Evolutionary conservation across 139 green algal species (phyloP), one percentile per base, ranked within the genome.

Genomic region (Mesotaenium endlicherianum): DNA sequence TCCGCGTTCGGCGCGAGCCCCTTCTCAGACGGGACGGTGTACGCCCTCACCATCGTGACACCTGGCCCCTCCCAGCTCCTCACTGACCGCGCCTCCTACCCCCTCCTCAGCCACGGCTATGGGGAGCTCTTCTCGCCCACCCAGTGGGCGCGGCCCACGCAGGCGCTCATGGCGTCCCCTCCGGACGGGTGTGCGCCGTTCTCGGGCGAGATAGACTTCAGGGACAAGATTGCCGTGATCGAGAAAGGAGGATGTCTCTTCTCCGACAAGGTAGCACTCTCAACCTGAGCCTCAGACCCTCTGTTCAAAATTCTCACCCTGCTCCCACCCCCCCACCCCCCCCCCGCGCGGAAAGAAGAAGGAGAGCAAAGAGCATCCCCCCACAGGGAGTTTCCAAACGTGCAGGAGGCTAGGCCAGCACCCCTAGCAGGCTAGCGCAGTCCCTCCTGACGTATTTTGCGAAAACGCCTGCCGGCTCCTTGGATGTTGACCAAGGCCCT

Each of bases 51-150:
- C 75, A 69, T 80, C 38, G 20, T 70, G 17, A 30, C 42, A 11
- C 45, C 75, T n/a, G 14, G 40, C 39, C 20, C 53, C n/a, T 50
- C 42, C 26, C 39, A 42, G 26, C 75, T 82, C 20, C n/a, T 20
- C 75, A 41, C 41, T 26, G 75, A 75, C 47, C 75, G 59, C 39
- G 17, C 75, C 39, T 82, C 42, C 42, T 82, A 75, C 30, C 44
- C 75, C 40, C 75, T 82, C 59, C 59, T 82, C 34, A 31, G 40
- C 1, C 75, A 82, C 75, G 39, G 42, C 47, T 82, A 67, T 75
- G 47, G 45, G 40, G 16, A 41, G 1, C 16, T 43, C 40, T 82
- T 82, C n/a, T n/a, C 45, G 39, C 42, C 75, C 1, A 36, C 40
- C 8, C 39, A 40, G 36, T 70, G 45, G 55, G 55, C 55, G 55